Evolutionary conservation across 257 asterid species (phyloP), one percentile per base, ranked within the genome.

Genomic region (Rhazya stricta): DNA sequence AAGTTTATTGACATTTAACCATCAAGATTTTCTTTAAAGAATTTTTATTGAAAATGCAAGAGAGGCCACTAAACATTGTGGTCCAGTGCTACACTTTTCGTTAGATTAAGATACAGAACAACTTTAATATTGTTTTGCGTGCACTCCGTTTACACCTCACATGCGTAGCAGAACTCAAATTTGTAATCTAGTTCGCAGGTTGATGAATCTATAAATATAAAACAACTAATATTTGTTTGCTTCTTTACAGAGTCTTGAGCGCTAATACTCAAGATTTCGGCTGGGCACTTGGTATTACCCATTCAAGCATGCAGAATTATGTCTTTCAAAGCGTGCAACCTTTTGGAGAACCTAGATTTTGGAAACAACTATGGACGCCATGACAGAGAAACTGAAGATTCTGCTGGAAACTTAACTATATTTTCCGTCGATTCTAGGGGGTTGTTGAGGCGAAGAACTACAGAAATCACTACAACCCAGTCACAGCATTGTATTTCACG

Each of bases 11-110:
- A 32, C 72, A 34, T 32, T 1, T 10, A 74, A 42, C 39, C 29
- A 30, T 43, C 57, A 11, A 42, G 71, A 67, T 67, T 67, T 67
- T 67, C 30, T n/a, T 37, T 21, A 6, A 62, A 62, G n/a, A 32
- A 65, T 10, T 16, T 2, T 36, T 5, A 2, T 25, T 36, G 12
- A 57, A 10, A 34, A 34, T 65, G 29, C 48, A 25, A 37, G 11
- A 65, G 18, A 27, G 19, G 37, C 25, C 13, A 8, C 9, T n/a
- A 56, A n/a, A 18, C 41, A 27, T 48, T 51, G 68, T 72, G 76
- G 76, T 56, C 69, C 69, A 32, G 57, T 73, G 77, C 53, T 34
- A 56, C 23, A 23, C 5, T 36, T 34, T 50, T 71, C 45, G 9
- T 21, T 16, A 32, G 53, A 21, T 71, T n/a, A 21, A 34, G 18